Base-by-base conservation (phyloP, 2,329 filamentous ascomycete genomes). In the Dryadomyces sulphureus region DNA sequence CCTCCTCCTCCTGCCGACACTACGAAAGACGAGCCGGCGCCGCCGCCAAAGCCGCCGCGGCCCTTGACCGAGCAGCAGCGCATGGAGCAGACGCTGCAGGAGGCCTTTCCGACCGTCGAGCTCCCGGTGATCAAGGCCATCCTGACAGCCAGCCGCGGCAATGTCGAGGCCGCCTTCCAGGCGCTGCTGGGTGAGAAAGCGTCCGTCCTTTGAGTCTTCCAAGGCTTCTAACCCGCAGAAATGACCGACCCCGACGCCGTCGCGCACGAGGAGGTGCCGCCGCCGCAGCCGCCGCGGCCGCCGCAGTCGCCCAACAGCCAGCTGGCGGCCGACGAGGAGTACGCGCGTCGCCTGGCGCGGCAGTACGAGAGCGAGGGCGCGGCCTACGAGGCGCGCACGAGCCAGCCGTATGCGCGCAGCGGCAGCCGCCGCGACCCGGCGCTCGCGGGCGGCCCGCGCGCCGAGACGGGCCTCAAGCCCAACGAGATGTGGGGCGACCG, bases 141-240 rank as follows among this genome's bases (percentile, higher is more conserved):
- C 0, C 66, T 98, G 52, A 73, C 76, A 21, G 92, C 92, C 14
- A 96, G 92, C 61, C 74, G 80, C 48, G 90, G 89, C 49, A 79
- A 82, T 57, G 80, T 96, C 41, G 92, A 98, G 62, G 84, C 87
- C 27, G 90, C 92, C 14, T 98, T 98, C 66, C 92, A 95, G 65
- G 92, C 92, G 32, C 73, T 98, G 38, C 72, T 98, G 39, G 84
- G 85, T 86, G 70, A 50, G 72, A 34, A 3, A 14, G 24, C 19
- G 16, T 21, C 12, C 9, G 22, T 46, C 5, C 16, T 36, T 7
- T 35, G 8, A 1, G 27, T n/a, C 6, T 9, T 22, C 7, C 14
- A 2, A 2, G 4, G 5, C 11, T 35, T 25, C 53, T 55, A 16
- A 54, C 39, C 2, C 7, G 55, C 50, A 83, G 81, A 81, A 56